Evolutionary conservation across 176 grass and related monocot genomes (phyloP), one percentile per base, ranked within the genome.

Genomic region (Musa troglodytarum): DNA sequence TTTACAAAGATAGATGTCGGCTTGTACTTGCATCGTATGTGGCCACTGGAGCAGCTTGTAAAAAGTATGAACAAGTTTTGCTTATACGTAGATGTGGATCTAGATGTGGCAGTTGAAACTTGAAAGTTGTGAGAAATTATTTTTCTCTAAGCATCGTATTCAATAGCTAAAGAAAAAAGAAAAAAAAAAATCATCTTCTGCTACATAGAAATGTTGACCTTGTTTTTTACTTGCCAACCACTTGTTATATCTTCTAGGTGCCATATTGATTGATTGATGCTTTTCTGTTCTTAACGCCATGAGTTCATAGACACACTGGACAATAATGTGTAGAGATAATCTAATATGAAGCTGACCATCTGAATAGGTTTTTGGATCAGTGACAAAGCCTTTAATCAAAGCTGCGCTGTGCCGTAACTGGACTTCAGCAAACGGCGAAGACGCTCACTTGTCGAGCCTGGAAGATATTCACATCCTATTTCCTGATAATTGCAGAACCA

Each of bases 321-420:
- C n/a, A 23, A 24, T 10, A 23, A 24, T 63, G 11, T 11, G 19
- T 63, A 23, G 2, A 63, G 2, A 63, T 63, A 23, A 25, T 1
- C 20, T 63, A 10, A 63, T 11, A 63, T 65, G 63, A 65, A 43
- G 8, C 25, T 25, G 20, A 65, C n/a, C 13, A 26, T 25, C 24
- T 65, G 63, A 22, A 23, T 15, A 76, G 76, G 76, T 78, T 7
- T 68, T 68, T 29, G 76, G 76, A 78, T 54, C 76, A 7, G 23
- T 78, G 0, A 78, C 76, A 3, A 78, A 78, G 16, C 76, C 76
- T 43, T 17, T 78, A 13, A 67, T 78, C 11, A 20, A 68, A 34
- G 57, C 59, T 51, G 13, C 21, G 16, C 21, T 78, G 11, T 20
- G 9, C 17, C 49, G 21, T 50, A 15, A 76, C 29, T 34, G 21